Evolutionary conservation across 768 basidiomycete species (phyloP).

Genomic region (Tephrocybe sp.): DNA sequence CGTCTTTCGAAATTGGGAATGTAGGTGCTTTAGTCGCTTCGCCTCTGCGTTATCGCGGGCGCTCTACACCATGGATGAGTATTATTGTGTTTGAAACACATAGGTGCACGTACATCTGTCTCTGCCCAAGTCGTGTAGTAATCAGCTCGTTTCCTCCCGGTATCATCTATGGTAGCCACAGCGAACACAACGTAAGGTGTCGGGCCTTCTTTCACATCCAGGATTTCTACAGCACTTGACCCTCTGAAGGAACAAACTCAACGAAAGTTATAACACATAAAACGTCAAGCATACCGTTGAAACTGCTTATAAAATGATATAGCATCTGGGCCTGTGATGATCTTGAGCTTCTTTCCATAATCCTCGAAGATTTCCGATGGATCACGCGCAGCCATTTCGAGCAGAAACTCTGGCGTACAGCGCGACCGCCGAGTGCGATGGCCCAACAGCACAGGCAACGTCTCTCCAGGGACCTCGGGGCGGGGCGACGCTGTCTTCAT

Average conservation of each 20-base stretch:
- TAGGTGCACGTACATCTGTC: constrained; percentile 32
- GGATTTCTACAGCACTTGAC: constrained; percentile 15
- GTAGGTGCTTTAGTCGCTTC: constrained; percentile 28
- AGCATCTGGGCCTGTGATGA: constrained; percentile 42
- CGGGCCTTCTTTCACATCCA: constrained; percentile 14
- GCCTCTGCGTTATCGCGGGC: constrained; percentile 7
- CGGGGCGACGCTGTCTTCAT: constrained; percentile 12
- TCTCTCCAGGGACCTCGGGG: constrained; percentile 23
- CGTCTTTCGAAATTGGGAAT: constrained; percentile 42
- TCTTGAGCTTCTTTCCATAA: constrained; percentile 36
- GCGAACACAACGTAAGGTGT: constrained; percentile 44
- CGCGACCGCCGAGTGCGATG: constrained; percentile 39
- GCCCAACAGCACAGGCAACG: constrained; percentile 33
- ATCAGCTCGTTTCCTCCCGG: constrained; percentile 42
- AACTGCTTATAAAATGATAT: constrained; percentile 40
- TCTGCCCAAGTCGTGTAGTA: constrained; percentile 52
- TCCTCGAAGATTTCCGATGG: constrained; percentile 28
- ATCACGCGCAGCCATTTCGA: constrained; percentile 35
- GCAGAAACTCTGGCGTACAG: constrained; percentile 46
- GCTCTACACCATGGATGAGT: constrained; percentile 7
- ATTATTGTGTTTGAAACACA: neutral
- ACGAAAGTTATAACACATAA: constrained; percentile 2
- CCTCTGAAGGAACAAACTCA: constrained; percentile 9
- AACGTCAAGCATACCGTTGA: constrained; percentile 32
- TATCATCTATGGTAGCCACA: constrained; percentile 37